These are phyloP conservation scores for Tuber indicum DNA, from an alignment of 495 filamentous ascomycete species.

Conservation along the genomic window DNA sequence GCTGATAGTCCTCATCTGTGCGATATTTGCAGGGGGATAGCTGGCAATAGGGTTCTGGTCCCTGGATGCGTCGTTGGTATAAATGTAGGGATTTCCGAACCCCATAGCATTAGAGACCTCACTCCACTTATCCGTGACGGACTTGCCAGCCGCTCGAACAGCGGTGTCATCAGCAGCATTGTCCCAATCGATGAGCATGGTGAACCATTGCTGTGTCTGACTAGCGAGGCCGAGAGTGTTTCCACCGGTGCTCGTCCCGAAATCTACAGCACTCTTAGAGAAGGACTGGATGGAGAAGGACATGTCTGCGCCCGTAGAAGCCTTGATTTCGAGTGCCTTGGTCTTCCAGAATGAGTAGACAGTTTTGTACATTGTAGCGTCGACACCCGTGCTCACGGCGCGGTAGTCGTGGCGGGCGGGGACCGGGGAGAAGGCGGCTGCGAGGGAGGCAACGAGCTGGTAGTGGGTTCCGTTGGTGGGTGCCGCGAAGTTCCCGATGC, in stretches of 20 bases:
- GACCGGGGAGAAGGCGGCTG: background rate
- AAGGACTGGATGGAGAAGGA: slow-evolving; percentile 41
- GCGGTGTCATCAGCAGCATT: slow-evolving; percentile 14
- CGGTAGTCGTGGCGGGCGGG: slow-evolving; percentile 38
- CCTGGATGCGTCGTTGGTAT: slow-evolving; percentile 45
- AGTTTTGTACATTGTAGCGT: slow-evolving; percentile 40
- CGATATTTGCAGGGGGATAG: slow-evolving; percentile 44
- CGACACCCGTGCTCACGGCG: slow-evolving; percentile 25
- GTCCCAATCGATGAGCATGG: slow-evolving; percentile 10
- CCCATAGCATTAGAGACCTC: slow-evolving; percentile 11
- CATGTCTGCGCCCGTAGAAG: slow-evolving; percentile 34
- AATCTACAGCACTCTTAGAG: slow-evolving; percentile 17
- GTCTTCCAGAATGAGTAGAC: slow-evolving; percentile 38
- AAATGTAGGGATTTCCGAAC: slow-evolving; percentile 31
- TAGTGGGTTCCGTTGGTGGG: slow-evolving; percentile 5
- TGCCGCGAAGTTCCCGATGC: background rate
- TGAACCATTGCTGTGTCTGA: slow-evolving; percentile 18
- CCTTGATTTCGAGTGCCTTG: slow-evolving; percentile 20
- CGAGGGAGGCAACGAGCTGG: background rate
- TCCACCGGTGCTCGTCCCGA: slow-evolving; percentile 15
- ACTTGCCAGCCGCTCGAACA: slow-evolving; percentile 4
- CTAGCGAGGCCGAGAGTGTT: slow-evolving; percentile 7
- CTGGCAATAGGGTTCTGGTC: slow-evolving; percentile 45
- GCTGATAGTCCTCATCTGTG: slow-evolving; percentile 42
- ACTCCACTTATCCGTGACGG: slow-evolving; percentile 8